Percentiles rank a stretch among this genome's conserved stretches.
Conservation (phyloP, 129 eudicot species). For the Sambucus nigra region DNA sequence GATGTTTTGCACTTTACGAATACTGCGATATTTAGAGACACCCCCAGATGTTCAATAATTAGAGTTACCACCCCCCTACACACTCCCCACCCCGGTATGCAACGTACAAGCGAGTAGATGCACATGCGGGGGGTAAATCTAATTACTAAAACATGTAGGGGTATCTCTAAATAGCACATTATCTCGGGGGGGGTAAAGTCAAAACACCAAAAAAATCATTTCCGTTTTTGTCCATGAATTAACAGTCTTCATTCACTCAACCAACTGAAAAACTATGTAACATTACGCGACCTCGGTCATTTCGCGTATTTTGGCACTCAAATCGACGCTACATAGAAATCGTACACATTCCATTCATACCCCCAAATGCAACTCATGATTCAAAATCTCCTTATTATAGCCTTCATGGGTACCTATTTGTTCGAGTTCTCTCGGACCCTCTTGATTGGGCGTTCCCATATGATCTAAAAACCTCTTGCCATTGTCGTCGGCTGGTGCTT, state of each 20-base stretch:
- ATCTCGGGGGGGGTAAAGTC: no score
- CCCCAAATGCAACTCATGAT: background rate
- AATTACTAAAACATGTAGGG: no score
- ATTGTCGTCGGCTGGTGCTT: constrained; percentile 34
- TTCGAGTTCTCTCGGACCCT: constrained; percentile 42
- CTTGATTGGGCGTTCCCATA: constrained; percentile 32
- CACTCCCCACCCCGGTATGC: no score
- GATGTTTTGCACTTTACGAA: no score
- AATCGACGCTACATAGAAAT: background rate
- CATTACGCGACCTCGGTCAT: background rate
- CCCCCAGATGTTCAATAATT: no score
- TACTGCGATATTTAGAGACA: no score
- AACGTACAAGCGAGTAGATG: no score
- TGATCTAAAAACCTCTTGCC: constrained; percentile 46
- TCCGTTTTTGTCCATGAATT: background rate
- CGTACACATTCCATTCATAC: background rate
- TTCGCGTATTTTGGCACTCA: background rate
- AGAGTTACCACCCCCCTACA: no score
- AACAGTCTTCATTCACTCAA: background rate
- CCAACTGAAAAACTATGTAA: background rate
- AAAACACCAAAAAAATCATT: background rate
- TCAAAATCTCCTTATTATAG: background rate
- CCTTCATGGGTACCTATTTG: constrained; percentile 18
- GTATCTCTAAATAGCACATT: no score
- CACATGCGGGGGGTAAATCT: no score